Conservation (phyloP, 495 filamentous ascomycete genomes). For the Tuber microsphaerosporum region DNA sequence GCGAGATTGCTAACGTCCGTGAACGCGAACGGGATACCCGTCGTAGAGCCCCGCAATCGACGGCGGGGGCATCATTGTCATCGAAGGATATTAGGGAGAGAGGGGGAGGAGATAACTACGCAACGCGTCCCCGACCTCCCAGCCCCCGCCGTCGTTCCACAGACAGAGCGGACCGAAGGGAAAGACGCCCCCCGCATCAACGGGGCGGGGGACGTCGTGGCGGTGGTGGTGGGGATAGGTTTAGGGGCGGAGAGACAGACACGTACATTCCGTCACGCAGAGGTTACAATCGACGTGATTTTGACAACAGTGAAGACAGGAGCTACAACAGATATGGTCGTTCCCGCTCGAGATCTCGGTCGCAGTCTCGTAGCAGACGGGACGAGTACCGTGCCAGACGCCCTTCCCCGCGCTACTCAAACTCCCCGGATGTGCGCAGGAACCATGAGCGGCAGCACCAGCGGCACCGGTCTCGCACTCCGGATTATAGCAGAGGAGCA, state of each 20-base stretch:
- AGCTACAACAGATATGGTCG: constrained; percentile 34
- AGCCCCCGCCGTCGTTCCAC: constrained; percentile 50
- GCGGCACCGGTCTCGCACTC: not conserved
- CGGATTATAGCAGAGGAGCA: not conserved
- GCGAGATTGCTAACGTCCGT: constrained; percentile 59
- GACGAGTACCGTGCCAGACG: constrained; percentile 35
- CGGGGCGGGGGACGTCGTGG: constrained; percentile 26
- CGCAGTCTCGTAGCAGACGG: constrained; percentile 28
- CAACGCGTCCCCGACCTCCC: constrained; percentile 47
- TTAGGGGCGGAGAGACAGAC: constrained; percentile 46
- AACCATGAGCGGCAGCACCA: constrained; percentile 10
- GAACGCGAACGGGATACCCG: constrained; percentile 69
- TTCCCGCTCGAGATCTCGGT: constrained; percentile 37
- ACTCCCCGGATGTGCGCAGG: constrained; percentile 34
- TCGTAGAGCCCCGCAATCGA: constrained; percentile 46
- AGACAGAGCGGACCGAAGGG: constrained; percentile 46
- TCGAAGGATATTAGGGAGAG: constrained; percentile 38
- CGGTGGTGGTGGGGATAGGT: constrained; percentile 45
- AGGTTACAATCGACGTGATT: constrained; percentile 42
- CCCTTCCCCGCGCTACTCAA: constrained; percentile 39
- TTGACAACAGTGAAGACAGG: constrained; percentile 44
- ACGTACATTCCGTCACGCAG: constrained; percentile 50
- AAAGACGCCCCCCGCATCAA: constrained; percentile 46
- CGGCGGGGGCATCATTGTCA: constrained; percentile 10
- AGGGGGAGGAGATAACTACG: constrained; percentile 46